Evolutionary conservation across 768 basidiomycete species (phyloP).

Genomic region (Chalciporus pseudorubinellus): DNA sequence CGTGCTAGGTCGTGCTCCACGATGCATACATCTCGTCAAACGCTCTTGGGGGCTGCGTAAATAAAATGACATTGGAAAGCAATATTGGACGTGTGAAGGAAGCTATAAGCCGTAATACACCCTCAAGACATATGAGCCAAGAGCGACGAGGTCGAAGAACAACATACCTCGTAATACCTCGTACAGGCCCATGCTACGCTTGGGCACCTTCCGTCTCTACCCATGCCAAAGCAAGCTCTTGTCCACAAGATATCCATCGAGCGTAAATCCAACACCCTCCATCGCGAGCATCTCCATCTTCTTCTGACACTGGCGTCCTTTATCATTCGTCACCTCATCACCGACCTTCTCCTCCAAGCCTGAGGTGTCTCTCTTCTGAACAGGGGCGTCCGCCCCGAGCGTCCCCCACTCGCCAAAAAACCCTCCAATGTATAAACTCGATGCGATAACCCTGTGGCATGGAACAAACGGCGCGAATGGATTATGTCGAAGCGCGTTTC

Average conservation of each 20-base stretch:
- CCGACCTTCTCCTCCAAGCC: background rate
- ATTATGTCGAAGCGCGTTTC: constrained; percentile 58
- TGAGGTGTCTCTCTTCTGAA: constrained; percentile 27
- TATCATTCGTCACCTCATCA: constrained; percentile 9
- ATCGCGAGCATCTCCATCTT: constrained; percentile 49
- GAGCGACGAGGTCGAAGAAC: background rate
- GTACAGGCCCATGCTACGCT: background rate
- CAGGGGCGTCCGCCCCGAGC: background rate
- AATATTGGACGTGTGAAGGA: no score
- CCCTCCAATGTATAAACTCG: constrained; percentile 58
- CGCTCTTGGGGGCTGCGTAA: no score
- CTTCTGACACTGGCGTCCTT: constrained; percentile 39
- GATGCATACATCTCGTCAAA: no score
- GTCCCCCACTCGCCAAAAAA: constrained; percentile 62
- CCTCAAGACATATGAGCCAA: background rate
- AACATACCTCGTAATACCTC: background rate
- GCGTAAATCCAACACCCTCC: constrained; percentile 54
- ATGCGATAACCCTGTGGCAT: constrained; percentile 68
- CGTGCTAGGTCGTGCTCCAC: no score
- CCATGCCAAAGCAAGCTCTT: constrained; percentile 17
- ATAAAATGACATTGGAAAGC: no score
- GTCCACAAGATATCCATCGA: constrained; percentile 41
- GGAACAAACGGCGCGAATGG: constrained; percentile 68
- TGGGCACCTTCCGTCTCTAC: background rate
- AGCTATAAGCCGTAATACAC: no score